A percentile compares a stretch with the other conserved stretches of the same genome.
These are phyloP conservation scores for Microdochium trichocladiopsis DNA, from an alignment of 2,329 filamentous ascomycete species.

Conservation along the genomic window DNA sequence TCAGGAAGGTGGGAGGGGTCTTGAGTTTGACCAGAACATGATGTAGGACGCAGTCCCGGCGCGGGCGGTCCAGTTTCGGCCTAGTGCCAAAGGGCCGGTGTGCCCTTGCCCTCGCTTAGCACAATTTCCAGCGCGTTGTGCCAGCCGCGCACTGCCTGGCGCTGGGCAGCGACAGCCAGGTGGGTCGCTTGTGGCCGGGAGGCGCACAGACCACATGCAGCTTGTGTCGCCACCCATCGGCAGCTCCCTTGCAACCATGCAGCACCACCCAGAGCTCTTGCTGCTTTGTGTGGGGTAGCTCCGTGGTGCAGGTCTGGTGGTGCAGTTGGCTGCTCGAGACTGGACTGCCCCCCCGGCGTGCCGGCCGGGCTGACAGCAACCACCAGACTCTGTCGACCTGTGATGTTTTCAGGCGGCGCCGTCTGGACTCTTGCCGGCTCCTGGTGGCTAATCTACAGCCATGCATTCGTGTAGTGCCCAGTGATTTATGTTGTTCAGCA, in stretches of 20 bases:
- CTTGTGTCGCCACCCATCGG: not conserved
- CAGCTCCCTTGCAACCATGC: not conserved
- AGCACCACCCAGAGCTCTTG: not conserved
- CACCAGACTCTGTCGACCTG: no score
- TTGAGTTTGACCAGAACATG: not conserved
- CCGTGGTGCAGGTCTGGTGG: no score
- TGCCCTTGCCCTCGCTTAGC: slow-evolving; percentile 1
- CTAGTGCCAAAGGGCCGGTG: not conserved
- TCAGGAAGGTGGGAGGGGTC: slow-evolving; percentile 9
- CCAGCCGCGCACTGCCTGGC: not conserved
- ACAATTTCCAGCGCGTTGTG: slow-evolving; percentile 1
- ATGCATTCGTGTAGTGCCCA: no score
- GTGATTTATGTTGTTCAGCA: no score
- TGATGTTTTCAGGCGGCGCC: no score
- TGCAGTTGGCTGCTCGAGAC: not conserved
- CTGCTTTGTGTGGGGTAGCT: not conserved
- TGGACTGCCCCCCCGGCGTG: not conserved
- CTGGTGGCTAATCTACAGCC: no score
- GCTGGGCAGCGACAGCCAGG: not conserved
- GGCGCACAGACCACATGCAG: not conserved
- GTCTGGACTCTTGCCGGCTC: no score
- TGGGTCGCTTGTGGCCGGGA: not conserved
- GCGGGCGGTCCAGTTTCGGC: not conserved
- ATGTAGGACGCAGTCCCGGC: slow-evolving; percentile 1
- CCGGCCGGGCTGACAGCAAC: not conserved